Base-by-base conservation (phyloP, 306 rosid genomes). In the Trichosanthes cucumerina region DNA sequence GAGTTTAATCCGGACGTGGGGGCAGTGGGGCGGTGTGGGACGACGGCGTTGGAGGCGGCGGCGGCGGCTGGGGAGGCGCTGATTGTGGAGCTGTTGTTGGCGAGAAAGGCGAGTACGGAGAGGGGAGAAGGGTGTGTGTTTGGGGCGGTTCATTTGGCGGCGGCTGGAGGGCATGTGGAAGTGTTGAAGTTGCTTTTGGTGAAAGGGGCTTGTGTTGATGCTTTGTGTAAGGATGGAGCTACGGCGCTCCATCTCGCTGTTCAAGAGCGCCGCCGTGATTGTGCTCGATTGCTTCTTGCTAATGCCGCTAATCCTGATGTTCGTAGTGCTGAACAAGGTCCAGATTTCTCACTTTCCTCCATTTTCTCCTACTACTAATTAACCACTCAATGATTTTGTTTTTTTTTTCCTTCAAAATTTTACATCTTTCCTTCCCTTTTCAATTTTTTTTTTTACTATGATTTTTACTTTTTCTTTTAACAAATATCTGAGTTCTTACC, bases 221-320 rank as follows among this genome's bases (percentile, higher is more conserved):
- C 91, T 0, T 56, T 81, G 7, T 77, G 93, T 2, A 89, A 85
- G 34, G 91, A 89, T 23, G 97, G 97, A 1, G 87, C 81, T 84
- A 89, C 97, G 1, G 96, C 97, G 2, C 79, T 93, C 11, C 98
- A 91, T 80, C 84, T 93, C 3, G 91, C 96, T 0, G 90, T 88
- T 6, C 87, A 88, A 19, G 90, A 88, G 64, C 81, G 86, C 1
- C 82, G 85, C 73, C 78, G 88, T 43, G 98, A 90, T 12, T 87
- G 96, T 26, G 88, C 86, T 1, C 81, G 90, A 79, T 85, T 91
- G 11, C 80, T 93, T 47, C 73, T 93, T 1, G 93, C 97, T 0
- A 93, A 82, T 33, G 90, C 91, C 0, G 92, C 92, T 0, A 72
- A 71, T 39, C 70, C 92, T 2, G 87, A 90, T 47, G 50, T 84